phyloP scores from a whole-genome alignment of 768 basidiomycete genomes.

The Serendipita sp. region DNA sequence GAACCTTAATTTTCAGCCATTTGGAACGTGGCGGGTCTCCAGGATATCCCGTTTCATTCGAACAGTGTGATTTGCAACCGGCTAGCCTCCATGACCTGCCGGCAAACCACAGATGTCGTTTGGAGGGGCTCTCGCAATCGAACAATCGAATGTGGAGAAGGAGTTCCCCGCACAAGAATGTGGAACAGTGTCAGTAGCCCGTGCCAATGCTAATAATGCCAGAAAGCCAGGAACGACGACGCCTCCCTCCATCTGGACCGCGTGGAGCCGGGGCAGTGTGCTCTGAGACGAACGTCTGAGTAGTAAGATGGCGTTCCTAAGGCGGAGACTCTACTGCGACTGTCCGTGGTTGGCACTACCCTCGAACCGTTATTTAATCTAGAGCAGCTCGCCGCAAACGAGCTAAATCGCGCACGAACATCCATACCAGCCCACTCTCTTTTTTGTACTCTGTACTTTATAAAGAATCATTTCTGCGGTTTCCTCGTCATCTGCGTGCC shows the following conservation, averaged over 20 bases:
- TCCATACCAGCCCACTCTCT: not conserved
- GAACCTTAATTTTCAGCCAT: constrained; percentile 1
- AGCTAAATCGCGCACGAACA: not conserved
- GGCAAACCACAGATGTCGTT: not conserved
- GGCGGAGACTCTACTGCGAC: too few relatives aligned
- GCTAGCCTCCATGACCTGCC: not conserved
- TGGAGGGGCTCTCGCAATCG: not conserved
- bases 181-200: too few relatives aligned
- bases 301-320: not conserved
- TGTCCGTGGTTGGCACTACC: too few relatives aligned
- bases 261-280: not conserved
- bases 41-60: not conserved
- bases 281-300: not conserved
- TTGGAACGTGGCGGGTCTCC: not conserved
- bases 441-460: not conserved
- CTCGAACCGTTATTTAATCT: not conserved
- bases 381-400: not conserved
- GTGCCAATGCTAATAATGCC: too few relatives aligned
- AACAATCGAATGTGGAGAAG: not conserved
- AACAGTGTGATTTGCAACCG: not conserved
- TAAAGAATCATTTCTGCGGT: not conserved
- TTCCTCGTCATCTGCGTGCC: not conserved
- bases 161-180: not conserved
- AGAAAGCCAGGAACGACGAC: too few relatives aligned
- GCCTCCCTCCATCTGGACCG: not conserved